Evolutionary conservation across 1,139 yeast species (phyloP).

Genomic region (Pichia sp.): DNA sequence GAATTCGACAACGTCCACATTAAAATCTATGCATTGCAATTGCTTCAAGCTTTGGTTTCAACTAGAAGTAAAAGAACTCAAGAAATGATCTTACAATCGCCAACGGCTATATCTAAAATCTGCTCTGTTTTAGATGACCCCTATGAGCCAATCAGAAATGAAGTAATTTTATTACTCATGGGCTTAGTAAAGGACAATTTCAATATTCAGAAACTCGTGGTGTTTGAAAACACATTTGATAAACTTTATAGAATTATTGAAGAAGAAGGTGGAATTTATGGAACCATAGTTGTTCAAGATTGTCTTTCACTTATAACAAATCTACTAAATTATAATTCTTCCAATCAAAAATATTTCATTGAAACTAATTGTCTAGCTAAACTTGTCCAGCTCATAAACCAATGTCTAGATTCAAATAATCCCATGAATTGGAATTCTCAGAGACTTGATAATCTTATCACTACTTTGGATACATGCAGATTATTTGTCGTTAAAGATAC

Average conservation of each 20-base stretch:
- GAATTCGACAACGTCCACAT: constrained; percentile 63
- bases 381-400: constrained; percentile 54
- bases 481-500: constrained; percentile 71
- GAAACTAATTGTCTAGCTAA: constrained; percentile 76
- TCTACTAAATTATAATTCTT: constrained; percentile 72
- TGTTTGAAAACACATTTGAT: constrained; percentile 90
- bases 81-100: constrained; percentile 63
- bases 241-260: constrained; percentile 67
- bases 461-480: constrained; percentile 65
- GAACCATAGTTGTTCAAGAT: constrained; percentile 87
- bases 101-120: constrained; percentile 72
- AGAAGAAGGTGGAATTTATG: constrained; percentile 85
- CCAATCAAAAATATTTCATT: constrained; percentile 82
- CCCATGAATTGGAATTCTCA: constrained; percentile 65
- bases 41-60: constrained; percentile 75
- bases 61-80: constrained; percentile 71
- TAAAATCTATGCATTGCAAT: constrained; percentile 71
- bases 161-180: constrained; percentile 75
- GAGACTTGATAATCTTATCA: constrained; percentile 55
- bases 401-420: constrained; percentile 39
- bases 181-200: constrained; percentile 75
- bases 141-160: constrained; percentile 87
- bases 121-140: constrained; percentile 63
- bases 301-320: constrained; percentile 70
- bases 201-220: constrained; percentile 87